These are phyloP conservation scores for Malus hybrid DNA, from an alignment of 331 rosid genomes.

Conservation along the genomic window DNA sequence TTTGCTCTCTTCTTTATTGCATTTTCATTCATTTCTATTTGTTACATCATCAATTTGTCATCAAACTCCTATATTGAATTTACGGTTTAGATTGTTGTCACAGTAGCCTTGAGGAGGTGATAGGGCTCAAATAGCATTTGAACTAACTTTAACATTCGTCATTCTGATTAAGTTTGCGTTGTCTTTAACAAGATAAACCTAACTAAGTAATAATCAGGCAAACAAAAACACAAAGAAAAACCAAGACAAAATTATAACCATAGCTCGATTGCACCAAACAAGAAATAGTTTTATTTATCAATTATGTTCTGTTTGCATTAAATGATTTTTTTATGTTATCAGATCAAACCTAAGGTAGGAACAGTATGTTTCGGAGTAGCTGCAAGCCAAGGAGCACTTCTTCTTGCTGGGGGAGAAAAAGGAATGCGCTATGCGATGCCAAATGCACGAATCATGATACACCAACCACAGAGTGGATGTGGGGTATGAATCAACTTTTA, in stretches of 20 bases:
- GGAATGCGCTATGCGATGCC: constrained; percentile 99
- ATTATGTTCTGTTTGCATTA: constrained; percentile 1
- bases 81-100: too few species aligned
- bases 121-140: too few species aligned
- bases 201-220: too few species aligned
- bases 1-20: too few species aligned
- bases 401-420: constrained; percentile 98
- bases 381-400: constrained; percentile 96
- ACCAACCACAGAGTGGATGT: constrained; percentile 92
- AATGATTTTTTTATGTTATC: constrained; percentile 24
- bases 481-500: constrained; percentile 52
- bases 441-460: constrained; percentile 92
- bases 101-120: too few species aligned
- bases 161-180: too few species aligned
- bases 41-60: too few species aligned
- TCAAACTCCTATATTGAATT: too few species aligned
- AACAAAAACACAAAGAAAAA: too few species aligned
- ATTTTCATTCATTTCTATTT: too few species aligned
- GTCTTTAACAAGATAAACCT: too few species aligned
- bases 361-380: constrained; percentile 90
- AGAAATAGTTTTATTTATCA: neutral
- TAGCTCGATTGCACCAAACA: neutral
- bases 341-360: constrained; percentile 99
- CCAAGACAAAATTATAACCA: neutral
- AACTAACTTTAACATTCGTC: too few species aligned